Conservation (phyloP, 306 rosid species). For the Vachellia pachyceras region DNA sequence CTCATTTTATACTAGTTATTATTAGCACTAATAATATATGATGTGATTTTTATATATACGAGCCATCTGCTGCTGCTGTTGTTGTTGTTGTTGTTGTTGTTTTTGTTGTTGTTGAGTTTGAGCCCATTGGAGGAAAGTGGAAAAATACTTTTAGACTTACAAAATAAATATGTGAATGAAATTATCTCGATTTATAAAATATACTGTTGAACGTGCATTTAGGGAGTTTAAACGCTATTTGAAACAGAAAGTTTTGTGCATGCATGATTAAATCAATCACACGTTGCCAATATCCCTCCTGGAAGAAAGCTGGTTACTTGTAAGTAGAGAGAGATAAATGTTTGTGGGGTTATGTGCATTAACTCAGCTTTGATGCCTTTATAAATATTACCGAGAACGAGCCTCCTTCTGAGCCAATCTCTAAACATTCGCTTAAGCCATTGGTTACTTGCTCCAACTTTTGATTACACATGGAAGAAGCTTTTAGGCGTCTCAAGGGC, state of each 20-base stretch:
- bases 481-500: slow-evolving; percentile 61
- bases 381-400: slow-evolving; percentile 29
- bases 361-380: slow-evolving; percentile 12
- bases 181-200: too few relatives aligned
- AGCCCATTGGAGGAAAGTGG: too few relatives aligned
- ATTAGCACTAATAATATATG: not conserved
- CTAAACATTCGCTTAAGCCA: not conserved
- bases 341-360: slow-evolving; percentile 11
- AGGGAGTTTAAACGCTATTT: too few relatives aligned
- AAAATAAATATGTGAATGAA: too few relatives aligned
- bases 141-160: too few relatives aligned
- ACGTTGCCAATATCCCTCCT: slow-evolving; percentile 34
- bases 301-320: not conserved
- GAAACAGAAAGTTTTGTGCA: too few relatives aligned
- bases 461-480: slow-evolving; percentile 61
- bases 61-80: too few relatives aligned
- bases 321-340: not conserved
- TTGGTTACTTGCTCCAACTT: not conserved
- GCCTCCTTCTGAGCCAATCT: slow-evolving; percentile 2
- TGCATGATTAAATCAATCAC: slow-evolving; percentile 58
- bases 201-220: too few relatives aligned
- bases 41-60: not conserved
- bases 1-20: too few relatives aligned
- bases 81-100: too few relatives aligned
- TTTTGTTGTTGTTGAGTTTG: too few relatives aligned